These are phyloP conservation scores for Diaporthe helianthi DNA, from an alignment of 2,329 filamentous ascomycete species.

Conservation along the genomic window DNA sequence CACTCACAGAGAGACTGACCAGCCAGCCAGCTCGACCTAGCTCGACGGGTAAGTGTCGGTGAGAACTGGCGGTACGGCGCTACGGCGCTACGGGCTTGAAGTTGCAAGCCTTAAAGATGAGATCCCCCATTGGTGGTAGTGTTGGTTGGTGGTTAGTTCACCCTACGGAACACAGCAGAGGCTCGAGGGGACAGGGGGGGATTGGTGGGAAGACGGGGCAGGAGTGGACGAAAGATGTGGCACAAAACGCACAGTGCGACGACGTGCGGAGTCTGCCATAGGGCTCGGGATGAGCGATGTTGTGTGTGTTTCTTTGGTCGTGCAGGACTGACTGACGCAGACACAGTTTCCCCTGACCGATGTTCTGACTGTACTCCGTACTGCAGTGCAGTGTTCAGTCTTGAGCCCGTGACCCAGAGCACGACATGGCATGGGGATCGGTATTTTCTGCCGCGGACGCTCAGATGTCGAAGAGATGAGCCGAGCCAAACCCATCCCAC, in stretches of 20 bases:
- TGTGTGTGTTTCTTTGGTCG: background rate
- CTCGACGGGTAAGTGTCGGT: constrained; percentile 28
- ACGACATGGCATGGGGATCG: background rate
- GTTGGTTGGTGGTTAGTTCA: constrained; percentile 19
- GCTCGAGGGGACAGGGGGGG: background rate
- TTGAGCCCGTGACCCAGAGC: constrained; percentile 1
- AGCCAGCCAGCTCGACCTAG: background rate
- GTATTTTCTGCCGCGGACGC: background rate
- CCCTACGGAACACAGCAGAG: too few species aligned
- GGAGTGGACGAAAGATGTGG: background rate
- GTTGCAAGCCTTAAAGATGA: constrained; percentile 5
- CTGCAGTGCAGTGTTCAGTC: background rate
- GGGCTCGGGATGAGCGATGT: constrained; percentile 9
- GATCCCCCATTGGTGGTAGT: background rate
- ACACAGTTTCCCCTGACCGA: constrained; percentile 1
- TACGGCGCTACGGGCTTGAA: constrained; percentile 5
- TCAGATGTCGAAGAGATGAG: constrained; percentile 4
- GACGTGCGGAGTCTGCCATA: constrained; percentile 1
- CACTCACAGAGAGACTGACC: background rate
- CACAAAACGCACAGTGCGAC: background rate
- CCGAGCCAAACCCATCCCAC: constrained; percentile 3
- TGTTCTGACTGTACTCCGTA: constrained; percentile 8
- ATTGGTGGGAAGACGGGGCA: constrained; percentile 10
- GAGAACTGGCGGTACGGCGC: constrained; percentile 9
- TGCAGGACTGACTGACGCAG: background rate